These are phyloP conservation scores for Venturia pyrina DNA, from an alignment of 2,329 filamentous ascomycete species.

Conservation along the genomic window DNA sequence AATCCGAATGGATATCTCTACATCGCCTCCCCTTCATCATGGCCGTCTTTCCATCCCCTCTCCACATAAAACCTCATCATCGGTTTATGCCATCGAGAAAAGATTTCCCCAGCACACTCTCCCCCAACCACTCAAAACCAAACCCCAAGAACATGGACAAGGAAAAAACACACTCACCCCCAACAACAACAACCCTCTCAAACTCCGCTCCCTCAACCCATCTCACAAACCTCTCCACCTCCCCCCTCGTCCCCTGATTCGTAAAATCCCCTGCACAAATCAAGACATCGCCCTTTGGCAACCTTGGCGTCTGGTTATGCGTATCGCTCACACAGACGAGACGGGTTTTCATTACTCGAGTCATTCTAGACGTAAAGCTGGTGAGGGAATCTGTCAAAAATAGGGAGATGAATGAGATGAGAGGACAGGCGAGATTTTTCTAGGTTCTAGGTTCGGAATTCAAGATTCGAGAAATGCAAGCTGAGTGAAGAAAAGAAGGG, in stretches of 20 bases:
- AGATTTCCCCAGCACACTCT: no score
- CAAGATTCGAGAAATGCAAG: no score
- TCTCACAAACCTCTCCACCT: conserved; percentile 71
- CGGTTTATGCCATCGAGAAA: no score
- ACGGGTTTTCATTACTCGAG: neutral
- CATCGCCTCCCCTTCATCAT: no score
- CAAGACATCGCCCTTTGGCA: conserved; percentile 63
- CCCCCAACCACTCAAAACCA: neutral
- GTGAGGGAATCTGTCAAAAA: no score
- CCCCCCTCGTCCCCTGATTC: conserved; percentile 59
- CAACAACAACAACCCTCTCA: conserved; percentile 64
- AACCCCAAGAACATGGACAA: neutral
- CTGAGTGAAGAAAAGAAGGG: no score
- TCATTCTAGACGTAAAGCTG: neutral
- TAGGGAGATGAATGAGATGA: no score
- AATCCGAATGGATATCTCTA: neutral
- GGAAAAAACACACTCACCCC: conserved; percentile 36
- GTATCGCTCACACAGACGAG: conserved; percentile 70
- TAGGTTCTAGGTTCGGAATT: no score
- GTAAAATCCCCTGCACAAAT: conserved; percentile 70
- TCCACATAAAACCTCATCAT: no score
- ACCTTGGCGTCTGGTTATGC: conserved; percentile 54
- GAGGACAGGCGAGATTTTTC: no score
- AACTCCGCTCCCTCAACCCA: conserved; percentile 54
- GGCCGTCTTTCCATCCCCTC: no score